Base-by-base conservation (phyloP, 2,329 filamentous ascomycete species). In the Fusarium dlaminii region DNA sequence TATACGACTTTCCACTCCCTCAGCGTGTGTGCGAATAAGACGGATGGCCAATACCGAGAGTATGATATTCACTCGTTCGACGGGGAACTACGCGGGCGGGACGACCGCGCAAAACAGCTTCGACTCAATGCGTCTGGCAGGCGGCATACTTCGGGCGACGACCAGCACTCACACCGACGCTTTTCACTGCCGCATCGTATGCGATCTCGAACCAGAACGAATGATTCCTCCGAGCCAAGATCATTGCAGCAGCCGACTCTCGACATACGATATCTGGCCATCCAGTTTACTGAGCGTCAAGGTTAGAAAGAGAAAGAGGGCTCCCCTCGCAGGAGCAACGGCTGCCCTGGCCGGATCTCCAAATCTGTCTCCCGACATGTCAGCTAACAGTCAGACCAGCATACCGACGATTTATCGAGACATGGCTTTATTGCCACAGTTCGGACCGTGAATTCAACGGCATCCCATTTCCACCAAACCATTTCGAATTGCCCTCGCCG, bases 1-100 rank as follows among this genome's bases (percentile, higher is more conserved):
- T 84, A 86, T 62, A 85, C 84, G 18, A 84, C 83, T 7, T 84
- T 83, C 48, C 86, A 88, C 75, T 86, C 83, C 32, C 68, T 88
- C 37, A 86, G 85, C 14, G 79, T 88, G 24, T 84, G 85, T 62
- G 86, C 86, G 37, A 87, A 87, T 70, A 84, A 85, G 59, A 80
- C 80, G 13, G 84, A 86, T 54, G 80, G 84, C 11, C 81, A 82
- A 22, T 86, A 86, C 72, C 85, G 84, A 54, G 87, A 88, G 73
- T 88, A 86, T 68, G 80, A 84, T 39, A 81, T 88, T 15, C 83
- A 85, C 64, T 79, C 82, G 32, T 88, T 88, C 63, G 86, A 88
- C 29, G 80, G 81, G 24, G 85, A 87, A 59, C 73, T 87, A 43
- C 82, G 83, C n/a, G 81, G 81, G 56, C 81, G 84, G 34, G 86